These are phyloP conservation scores for Eimeria falciformis DNA, from an alignment of 169 alveolate species.

Conservation along the genomic window DNA sequence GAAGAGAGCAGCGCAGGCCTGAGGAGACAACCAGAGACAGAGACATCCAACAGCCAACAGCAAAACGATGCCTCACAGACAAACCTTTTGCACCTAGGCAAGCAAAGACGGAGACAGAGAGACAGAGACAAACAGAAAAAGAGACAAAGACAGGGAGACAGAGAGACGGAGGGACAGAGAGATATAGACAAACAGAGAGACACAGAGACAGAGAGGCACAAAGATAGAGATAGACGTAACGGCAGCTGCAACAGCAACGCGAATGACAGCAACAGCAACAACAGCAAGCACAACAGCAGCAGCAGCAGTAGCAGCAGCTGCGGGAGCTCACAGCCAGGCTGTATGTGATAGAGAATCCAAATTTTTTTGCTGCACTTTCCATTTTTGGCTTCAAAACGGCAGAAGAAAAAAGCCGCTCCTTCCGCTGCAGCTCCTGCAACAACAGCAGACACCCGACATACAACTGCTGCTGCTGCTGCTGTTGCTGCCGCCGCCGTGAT, in stretches of 20 bases:
- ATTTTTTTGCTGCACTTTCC: slow-evolving; percentile 22
- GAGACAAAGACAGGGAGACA: no score
- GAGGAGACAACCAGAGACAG: not conserved
- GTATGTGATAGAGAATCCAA: slow-evolving; percentile 30
- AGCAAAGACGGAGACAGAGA: no score
- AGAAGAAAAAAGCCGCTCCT: slow-evolving; percentile 54
- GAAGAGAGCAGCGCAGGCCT: slow-evolving; percentile 46
- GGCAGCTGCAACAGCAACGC: slow-evolving; percentile 23
- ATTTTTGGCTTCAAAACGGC: slow-evolving; percentile 22
- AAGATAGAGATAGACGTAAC: not conserved
- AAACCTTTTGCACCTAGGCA: no score
- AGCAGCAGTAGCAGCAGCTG: slow-evolving; percentile 1
- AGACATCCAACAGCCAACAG: no score
- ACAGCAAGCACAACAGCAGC: slow-evolving; percentile 1
- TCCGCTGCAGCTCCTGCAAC: slow-evolving; percentile 61
- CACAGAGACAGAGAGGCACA: not conserved
- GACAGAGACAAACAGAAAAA: no score
- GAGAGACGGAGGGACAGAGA: no score
- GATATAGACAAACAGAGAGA: not conserved
- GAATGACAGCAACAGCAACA: not conserved
- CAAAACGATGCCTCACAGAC: no score
- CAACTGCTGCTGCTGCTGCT: slow-evolving; percentile 6
- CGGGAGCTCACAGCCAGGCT: slow-evolving; percentile 19
- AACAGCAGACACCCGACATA: not conserved
- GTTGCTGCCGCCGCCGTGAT: not conserved